Base-by-base conservation (phyloP, 306 rosid species). In the Acacia confusa region DNA sequence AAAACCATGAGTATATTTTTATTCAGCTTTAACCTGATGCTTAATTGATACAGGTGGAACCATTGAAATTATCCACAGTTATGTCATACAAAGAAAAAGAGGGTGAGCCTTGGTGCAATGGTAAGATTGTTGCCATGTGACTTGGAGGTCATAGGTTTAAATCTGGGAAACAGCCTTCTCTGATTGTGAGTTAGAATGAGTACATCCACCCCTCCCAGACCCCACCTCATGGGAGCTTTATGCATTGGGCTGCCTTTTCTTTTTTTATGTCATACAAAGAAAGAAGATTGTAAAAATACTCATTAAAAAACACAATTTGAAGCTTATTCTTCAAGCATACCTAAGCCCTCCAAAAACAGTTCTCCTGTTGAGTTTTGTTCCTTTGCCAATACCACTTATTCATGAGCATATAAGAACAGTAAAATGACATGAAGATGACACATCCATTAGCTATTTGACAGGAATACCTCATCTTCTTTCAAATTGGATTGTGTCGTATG, bases 391-490 rank as follows among this genome's bases (percentile, higher is more conserved):
- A 38, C 63, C 28, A 72, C 34, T 83, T 83, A n/a, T 48, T 72
- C 50, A 58, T 22, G 57, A 63, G 53, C 7, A 78, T 30, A 79
- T 28, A 28, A 60, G 25, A 67, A 78, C 69, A 32, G 72, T 36
- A 27, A 1, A 80, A 43, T 25, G 65, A 68, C 48, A 73, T 69
- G 73, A 76, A 78, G 82, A 50, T 30, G 76, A 79, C 41, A 10
- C 20, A 44, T 52, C 57, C 32, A 70, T 28, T 20, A 66, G 82
- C 72, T 75, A 84, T 67, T 74, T 48, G 27, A 65, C 76, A 74
- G 75, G 45, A 67, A 72, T 76, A 93, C 98, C 98, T 95, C 78
- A 50, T 89, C 79, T 70, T 48, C 88, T 80, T 88, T 90, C 82
- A 93, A 47, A 78, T 80, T 89, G 65, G 85, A 77, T 82, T 93